Evolutionary conservation across 345 rosid genomes (phyloP), one percentile per base, ranked within the genome.

Genomic region (Noccaea caerulescens): DNA sequence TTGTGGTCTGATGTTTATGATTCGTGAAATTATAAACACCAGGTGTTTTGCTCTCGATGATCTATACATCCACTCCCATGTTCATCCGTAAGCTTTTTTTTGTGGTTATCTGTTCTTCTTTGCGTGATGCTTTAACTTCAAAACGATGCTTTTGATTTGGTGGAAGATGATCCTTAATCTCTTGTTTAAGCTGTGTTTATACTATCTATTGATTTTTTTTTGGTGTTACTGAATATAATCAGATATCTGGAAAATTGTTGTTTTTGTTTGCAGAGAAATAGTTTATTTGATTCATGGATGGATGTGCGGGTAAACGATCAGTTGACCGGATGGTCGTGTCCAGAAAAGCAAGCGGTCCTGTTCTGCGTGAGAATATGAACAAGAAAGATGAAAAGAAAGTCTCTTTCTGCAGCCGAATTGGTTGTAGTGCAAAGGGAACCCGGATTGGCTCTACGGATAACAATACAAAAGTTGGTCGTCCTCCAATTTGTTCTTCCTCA

Each of bases 351-450:
- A 80, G 86, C 27, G 75, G 85, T 51, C 79, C 77, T 74, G 76
- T 76, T 69, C 76, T 86, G 78, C 84, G 87, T 76, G 97, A 87
- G 59, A 80, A 68, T 37, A 77, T 79, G 58, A 82, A 79, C 37
- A 83, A 82, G 66, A 82, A 84, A 75, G 91, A 84, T 56, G 86
- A 41, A 14, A 87, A 82, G 63, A 76, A n/a, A 33, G 66, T 79
- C 68, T 86, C 85, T 64, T 76, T 83, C 79, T 88, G 92, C 83
- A 81, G 75, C 78, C 82, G 88, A 68, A 72, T 82, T 16, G 90
- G 96, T 67, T 86, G 87, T 78, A 79, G 80, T 71, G 86, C 88
- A 54, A 84, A 84, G 72, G 82, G 81, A 64, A 46, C 78, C 13
- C 82, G 80, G 49, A 63, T 72, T 55, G 79, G 74, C 65, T 75